Evolutionary conservation across 129 eudicot genomes (phyloP), one percentile per base, ranked within the genome.

Genomic region (carrot (Daucus carota)): DNA sequence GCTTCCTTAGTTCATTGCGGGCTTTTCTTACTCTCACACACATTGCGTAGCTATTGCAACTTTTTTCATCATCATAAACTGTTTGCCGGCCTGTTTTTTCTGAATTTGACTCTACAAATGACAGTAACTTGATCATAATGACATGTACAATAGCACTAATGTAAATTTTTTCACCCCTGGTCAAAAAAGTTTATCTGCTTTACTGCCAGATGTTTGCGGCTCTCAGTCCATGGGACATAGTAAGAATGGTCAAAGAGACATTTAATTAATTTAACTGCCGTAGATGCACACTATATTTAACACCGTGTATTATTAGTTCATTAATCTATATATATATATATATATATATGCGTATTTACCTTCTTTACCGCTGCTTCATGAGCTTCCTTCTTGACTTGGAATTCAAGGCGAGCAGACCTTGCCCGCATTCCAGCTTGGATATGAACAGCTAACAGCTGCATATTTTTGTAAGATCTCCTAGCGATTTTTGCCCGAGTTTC

Each of bases 351-450:
- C 29, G 32, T 12, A 67, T 11, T n/a, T 78, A 93, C 98, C 98
- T 93, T 97, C 79, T 90, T 90, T 34, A 65, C 2, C 69, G 80
- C 78, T 32, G 96, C 97, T 32, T 97, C 96, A 68, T 71, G 75
- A 73, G 75, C 84, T 85, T 74, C 57, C 85, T 63, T 87, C 77
- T 83, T 82, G 48, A 44, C 75, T n/a, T 74, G 41, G 71, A 88
- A 86, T 50, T 83, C 82, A 41, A 24, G 72, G 32, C 90, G 89
- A 82, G 96, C 92, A 86, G 88, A 85, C 95, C 85, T 84, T 2
- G 87, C 97, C n/a, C 96, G 87, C 80, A 90, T 76, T 76, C 88
- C 92, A 3, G 85, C 75, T 81, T 90, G 92, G 71, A 93, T 71
- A 22, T n/a, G 24, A 84, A 84, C 18, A 75, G 90, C 91, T 26